Percentiles rank a stretch among this genome's conserved stretches.
phyloP scores from a whole-genome alignment of 208 protist species.

The Perkinsela sp. region DNA sequence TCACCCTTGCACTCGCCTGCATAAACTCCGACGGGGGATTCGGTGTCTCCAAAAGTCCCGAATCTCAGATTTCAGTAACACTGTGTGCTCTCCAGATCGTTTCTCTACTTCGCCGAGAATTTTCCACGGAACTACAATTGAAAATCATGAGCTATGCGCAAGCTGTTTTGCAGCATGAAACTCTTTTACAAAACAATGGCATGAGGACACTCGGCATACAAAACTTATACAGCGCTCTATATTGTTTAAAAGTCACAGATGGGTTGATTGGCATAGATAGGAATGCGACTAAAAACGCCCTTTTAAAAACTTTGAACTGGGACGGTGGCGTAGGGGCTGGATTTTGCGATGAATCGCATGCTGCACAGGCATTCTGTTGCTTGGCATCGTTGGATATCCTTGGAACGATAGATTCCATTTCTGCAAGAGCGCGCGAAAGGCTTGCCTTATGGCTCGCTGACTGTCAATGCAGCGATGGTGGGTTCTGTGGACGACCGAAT shows the following conservation, averaged over 20 bases:
- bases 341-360: not conserved
- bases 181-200: not conserved
- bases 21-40: not conserved
- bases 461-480: not conserved
- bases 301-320: not conserved
- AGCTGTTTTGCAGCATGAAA: not conserved
- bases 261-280: not conserved
- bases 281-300: not conserved
- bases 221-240: not conserved
- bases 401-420: not conserved
- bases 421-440: not conserved
- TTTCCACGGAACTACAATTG: not conserved
- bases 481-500: not conserved
- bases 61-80: not conserved
- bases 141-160: not conserved
- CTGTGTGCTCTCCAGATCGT: not conserved
- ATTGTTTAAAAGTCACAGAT: not conserved
- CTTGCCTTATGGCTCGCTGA: not conserved
- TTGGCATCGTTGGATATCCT: not conserved
- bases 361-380: not conserved
- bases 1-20: not conserved
- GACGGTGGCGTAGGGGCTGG: not conserved
- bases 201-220: not conserved
- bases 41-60: not conserved
- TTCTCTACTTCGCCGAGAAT: not conserved